A percentile compares a stretch with the other conserved stretches of the same genome.
These are phyloP conservation scores for Citrus glauca DNA, from an alignment of 345 rosid species.

Conservation along the genomic window DNA sequence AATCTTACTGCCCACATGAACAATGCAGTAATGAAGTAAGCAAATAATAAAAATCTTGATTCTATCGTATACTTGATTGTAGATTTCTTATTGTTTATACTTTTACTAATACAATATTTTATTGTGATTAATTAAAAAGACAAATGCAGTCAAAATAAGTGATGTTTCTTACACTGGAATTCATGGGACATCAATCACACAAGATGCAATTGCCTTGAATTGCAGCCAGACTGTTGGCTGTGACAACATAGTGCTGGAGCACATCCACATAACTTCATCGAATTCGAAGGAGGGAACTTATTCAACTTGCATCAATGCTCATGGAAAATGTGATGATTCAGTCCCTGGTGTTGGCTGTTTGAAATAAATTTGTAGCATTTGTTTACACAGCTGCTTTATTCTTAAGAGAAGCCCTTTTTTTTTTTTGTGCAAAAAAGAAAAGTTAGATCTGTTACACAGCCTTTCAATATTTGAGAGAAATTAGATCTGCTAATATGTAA, in stretches of 20 bases:
- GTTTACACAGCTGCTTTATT: not conserved
- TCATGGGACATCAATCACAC: constrained; percentile 9
- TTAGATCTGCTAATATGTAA: no score
- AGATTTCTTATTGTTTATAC: not conserved
- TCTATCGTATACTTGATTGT: not conserved
- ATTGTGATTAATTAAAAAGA: not conserved
- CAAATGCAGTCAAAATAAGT: constrained; percentile 10
- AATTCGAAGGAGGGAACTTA: not conserved
- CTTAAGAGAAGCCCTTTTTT: no score
- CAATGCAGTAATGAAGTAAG: not conserved
- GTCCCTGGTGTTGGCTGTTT: not conserved
- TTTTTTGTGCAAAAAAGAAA: no score
- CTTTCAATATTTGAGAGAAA: no score
- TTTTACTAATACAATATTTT: not conserved
- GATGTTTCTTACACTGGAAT: constrained; percentile 12
- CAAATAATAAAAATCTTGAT: not conserved
- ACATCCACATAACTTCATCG: constrained; percentile 5
- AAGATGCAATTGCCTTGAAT: constrained; percentile 1
- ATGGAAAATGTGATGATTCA: not conserved
- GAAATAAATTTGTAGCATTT: not conserved
- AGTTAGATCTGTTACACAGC: no score
- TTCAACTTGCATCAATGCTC: constrained; percentile 8
- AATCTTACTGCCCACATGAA: constrained; percentile 12
- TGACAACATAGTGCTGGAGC: not conserved
- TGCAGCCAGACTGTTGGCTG: constrained; percentile 14